Base-by-base conservation (phyloP, 164 flowering plant species). In the Tetrastigma voinierianum region DNA sequence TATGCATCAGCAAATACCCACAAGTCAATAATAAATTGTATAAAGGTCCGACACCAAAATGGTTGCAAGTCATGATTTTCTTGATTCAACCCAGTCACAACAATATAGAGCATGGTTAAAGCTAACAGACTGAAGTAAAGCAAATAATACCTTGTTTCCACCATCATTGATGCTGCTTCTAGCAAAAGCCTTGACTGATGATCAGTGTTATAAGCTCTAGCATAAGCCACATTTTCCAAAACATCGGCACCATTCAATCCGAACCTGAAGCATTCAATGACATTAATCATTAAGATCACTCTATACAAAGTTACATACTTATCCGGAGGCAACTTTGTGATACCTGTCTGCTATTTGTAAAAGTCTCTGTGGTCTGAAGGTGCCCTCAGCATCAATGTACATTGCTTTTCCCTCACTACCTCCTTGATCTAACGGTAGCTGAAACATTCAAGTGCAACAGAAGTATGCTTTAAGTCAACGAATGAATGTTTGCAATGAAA, bases 141-240 rank as follows among this genome's bases (percentile, higher is more conserved):
- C 12, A 53, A 40, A 23, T 32, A 52, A n/a, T 72, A 88, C 97
- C 97, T 85, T 63, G 95, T 86, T 74, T 95, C 98, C 53, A 95
- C 94, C 98, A 95, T 95, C 97, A 95, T 95, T 45, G 97, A 95
- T 49, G 96, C 96, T 61, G 97, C 98, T 84, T 91, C 97, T 68
- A 95, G 86, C 79, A 95, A 80, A 80, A 91, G 97, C 81, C 98
- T 81, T 17, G 98, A 89, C 74, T 94, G 98, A 71, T 94, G 98
- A 77, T 94, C 97, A 20, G 98, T 94, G 77, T 94, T 94, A 79
- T 94, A 94, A 15, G 98, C 98, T 82, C 98, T 87, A 19, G 98
- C 98, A 82, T 94, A 94, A 43, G 97, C 97, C 75, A 91, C 98
- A 77, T 94, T 94, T 78, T 94, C 98, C 79, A 91, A 81, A 40